Percentiles rank a stretch among this genome's conserved stretches.
Evolutionary conservation across 2,329 filamentous ascomycete genomes (phyloP).

Genomic region (Aspergillus sp.): DNA sequence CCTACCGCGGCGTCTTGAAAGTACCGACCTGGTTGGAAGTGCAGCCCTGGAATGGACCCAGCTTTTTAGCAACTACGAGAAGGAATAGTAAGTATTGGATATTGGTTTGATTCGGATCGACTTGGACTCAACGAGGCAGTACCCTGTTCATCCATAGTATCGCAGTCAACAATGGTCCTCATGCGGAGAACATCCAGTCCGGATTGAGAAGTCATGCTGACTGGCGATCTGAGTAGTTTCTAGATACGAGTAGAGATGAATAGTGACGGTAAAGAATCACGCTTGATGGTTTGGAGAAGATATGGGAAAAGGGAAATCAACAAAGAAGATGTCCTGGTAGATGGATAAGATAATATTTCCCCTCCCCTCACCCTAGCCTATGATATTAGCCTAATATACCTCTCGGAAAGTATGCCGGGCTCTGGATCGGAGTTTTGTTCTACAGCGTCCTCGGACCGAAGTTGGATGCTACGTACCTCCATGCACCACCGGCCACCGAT

Average conservation of each 20-base stretch:
- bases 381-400: background rate
- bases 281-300: background rate
- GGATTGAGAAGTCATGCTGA: slow-evolving; percentile 22
- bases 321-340: background rate
- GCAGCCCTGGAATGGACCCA: slow-evolving; percentile 54
- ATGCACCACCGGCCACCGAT: too few relatives aligned
- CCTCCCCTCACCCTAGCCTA: background rate
- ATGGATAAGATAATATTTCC: background rate
- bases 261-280: background rate
- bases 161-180: slow-evolving; percentile 51
- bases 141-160: slow-evolving; percentile 53
- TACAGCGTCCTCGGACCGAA: background rate
- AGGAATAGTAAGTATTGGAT: background rate
- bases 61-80: slow-evolving; percentile 42
- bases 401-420: background rate
- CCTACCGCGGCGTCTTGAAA: background rate
- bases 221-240: slow-evolving; percentile 2
- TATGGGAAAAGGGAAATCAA: background rate
- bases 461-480: background rate
- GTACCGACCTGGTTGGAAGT: slow-evolving; percentile 53
- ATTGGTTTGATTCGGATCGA: too few relatives aligned
- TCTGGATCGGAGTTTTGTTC: background rate
- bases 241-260: background rate
- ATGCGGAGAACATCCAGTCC: slow-evolving; percentile 46
- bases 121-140: background rate